Base-by-base conservation (phyloP, 2,329 filamentous ascomycete genomes). In the Bipolaris sorokiniana region DNA sequence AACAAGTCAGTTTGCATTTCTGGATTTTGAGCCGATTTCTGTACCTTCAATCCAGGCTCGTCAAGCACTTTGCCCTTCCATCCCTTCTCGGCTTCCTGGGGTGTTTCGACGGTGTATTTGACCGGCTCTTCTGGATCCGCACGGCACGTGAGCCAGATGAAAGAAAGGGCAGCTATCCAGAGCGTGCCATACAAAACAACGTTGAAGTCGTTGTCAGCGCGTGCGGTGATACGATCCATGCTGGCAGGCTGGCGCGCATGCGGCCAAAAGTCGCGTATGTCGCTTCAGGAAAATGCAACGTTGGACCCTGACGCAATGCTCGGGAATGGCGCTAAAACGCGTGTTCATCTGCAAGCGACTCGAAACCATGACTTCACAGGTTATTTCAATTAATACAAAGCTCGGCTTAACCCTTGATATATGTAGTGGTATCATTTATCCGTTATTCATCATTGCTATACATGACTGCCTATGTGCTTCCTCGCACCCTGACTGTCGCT, bases 31-130 rank as follows among this genome's bases (percentile, higher is more conserved):
- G 15, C 2, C 23, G 16, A 18, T 22, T 18, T 13, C 56, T 18
- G 67, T 50, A 84, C 82, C 78, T 88, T 90, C 72, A 92, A 81
- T 16, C 81, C 81, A 1, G 88, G 83, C 34, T 83, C 73, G 13
- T 87, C 81, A 34, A 92, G 80, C 33, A 85, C 79, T 63, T 82
- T 81, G 47, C 83, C 80, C 54, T 84, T 81, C 73, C 82, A 85
- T 6, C 75, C 80, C 13, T 75, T 67, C 47, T 82, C 79, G 51
- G 86, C 85, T 62, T 84, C 76, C 73, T 86, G 84, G n/a, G 90
- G 88, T 40, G 83, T 68, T 5, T 85, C 81, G 28, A 92, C 83
- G 44, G 76, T 77, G 77, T 90, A 92, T 33, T 79, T 79, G 40
- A 86, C 83, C 5, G 79, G 71, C n/a, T 73, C 72, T 62, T 82